Base-by-base conservation (phyloP, 306 rosid genomes). In the Citrullus mucosospermus region DNA sequence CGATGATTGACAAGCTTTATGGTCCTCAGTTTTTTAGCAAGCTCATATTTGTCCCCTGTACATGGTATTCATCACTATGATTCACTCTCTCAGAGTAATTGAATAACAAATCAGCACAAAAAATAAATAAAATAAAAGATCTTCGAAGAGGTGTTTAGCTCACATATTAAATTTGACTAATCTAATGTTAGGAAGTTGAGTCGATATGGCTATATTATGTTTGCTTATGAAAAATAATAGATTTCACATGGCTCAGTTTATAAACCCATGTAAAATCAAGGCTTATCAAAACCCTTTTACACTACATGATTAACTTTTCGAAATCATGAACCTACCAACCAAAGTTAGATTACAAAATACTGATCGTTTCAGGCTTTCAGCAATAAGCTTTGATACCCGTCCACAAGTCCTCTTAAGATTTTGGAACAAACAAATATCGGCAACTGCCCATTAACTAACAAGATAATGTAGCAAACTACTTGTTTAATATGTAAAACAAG, bases 11-110 rank as follows among this genome's bases (percentile, higher is more conserved):
- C 90, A 80, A 93, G 88, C 91, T 90, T 93, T 84, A 93, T 90
- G 41, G 83, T 81, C 28, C 79, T 82, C 81, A 91, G 18, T 82
- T 57, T 93, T 81, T 84, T 91, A 83, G 97, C 98, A 87, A 93
- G 96, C 63, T 89, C 93, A 28, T 90, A 93, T 83, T 93, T 93
- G 76, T 93, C 99, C 75, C 99, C 97, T 95, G n/a, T 28, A 84
- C 18, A 80, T 15, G 60, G n/a, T 11, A 76, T 39, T 39, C 0
- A 59, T 2, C 62, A 55, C 38, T 17, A n/a, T 32, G 17, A 9
- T 46, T 36, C 13, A 72, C 55, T 25, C 73, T 25, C 39, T 48
- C 28, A 14, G 22, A 25, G 13, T 15, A 48, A 28, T 48, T 71
- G 77, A 14, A 41, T 68, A 36, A 28, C 25, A 4, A 14, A 71